Evolutionary conservation across 192 early-diverging fungal genomes (phyloP), one percentile per base, ranked within the genome.

Genomic region (Spizellomyces punctatus): DNA sequence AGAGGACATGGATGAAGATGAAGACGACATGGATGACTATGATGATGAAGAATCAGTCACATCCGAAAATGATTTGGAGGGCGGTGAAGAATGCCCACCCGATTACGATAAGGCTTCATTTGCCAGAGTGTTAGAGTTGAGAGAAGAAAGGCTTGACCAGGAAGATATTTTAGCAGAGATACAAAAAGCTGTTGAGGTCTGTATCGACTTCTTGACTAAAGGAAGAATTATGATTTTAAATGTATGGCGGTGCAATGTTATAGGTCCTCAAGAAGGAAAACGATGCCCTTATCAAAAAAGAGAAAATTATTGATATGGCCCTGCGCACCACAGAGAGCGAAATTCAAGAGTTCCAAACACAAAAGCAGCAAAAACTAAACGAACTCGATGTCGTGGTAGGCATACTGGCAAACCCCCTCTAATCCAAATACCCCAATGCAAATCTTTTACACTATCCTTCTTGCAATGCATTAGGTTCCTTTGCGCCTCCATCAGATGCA

Each of bases 291-390:
- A 50, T 87, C 55, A 89, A 89, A 59, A 89, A 89, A 50, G 88
- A 89, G 58, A 86, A 85, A 64, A 78, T 82, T 56, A 87, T 88
- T 57, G 79, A 78, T 48, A 43, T 65, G n/a, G 78, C 75, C 5
- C 72, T 88, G 12, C 77, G 77, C 47, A 74, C 64, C 27, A 78
- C 85, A 10, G 88, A 89, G 60, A 56, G 56, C 49, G 88, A 89
- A 76, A 89, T 89, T 64, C 86, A 89, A 75, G 85, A 88, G 43
- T 89, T 89, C 77, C 88, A 89, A 68, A 89, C 86, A 6, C 85
- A 86, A 60, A 89, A 89, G 66, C 88, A 89, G 64, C 78, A 76
- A 19, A 89, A 88, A 67, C 74, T 89, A 52, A 89, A 89, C 67
- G 85, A 89, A 69, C 68, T 89, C 12, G 84, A 85, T 68, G 86